Evolutionary conservation across 371 early-diverging fungal species (phyloP).

Genomic region (Blakeslea trispora): DNA sequence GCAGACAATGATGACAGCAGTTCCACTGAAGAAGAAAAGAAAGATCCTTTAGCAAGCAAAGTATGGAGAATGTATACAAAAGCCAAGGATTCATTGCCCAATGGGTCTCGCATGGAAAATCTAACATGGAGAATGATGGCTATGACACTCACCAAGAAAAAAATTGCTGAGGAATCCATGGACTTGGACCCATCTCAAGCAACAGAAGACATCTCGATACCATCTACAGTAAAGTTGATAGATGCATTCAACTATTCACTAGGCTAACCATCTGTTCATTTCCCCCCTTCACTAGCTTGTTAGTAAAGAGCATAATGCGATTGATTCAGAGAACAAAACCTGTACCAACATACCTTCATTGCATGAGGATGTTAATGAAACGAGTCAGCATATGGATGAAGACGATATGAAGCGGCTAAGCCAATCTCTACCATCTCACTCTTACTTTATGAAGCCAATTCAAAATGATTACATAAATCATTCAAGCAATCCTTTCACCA

Average conservation of each 20-base stretch:
- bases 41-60: constrained; percentile 61
- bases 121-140: constrained; percentile 77
- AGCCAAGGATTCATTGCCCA: constrained; percentile 66
- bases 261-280: too few relatives aligned
- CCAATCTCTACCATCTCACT: constrained; percentile 17
- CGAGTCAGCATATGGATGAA: constrained; percentile 7
- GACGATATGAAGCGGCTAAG: constrained; percentile 11
- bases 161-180: constrained; percentile 14
- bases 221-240: background rate
- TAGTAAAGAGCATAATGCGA: too few relatives aligned
- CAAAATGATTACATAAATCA: background rate
- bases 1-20: constrained; percentile 11
- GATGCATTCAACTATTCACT: too few relatives aligned
- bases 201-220: background rate
- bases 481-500: background rate
- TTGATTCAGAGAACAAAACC: constrained; percentile 8
- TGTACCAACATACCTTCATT: constrained; percentile 22
- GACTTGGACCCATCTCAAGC: background rate
- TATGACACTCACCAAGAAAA: constrained; percentile 55
- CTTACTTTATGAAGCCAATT: constrained; percentile 18
- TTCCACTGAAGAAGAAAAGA: constrained; percentile 34
- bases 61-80: constrained; percentile 74
- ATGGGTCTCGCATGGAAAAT: constrained; percentile 69
- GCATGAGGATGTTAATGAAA: too few relatives aligned
- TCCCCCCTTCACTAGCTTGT: too few relatives aligned